phyloP scores from a whole-genome alignment of 2,329 filamentous ascomycete genomes.

The Neopestalotiopsis sp. region DNA sequence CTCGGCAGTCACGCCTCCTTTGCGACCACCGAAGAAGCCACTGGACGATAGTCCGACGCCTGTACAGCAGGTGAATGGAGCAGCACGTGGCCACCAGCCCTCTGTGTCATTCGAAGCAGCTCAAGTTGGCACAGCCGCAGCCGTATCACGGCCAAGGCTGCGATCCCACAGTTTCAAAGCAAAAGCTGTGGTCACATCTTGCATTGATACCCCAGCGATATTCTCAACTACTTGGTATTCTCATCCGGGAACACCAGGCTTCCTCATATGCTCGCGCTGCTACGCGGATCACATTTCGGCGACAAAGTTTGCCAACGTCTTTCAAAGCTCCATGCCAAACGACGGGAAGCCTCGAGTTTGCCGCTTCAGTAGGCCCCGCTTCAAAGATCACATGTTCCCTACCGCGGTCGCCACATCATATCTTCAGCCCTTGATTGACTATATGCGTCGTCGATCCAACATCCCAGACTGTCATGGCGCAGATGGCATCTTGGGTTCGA shows the following conservation, averaged over 20 bases:
- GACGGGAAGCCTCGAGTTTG: conserved; percentile 34
- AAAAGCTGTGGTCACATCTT: conserved; percentile 28
- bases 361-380: conserved; percentile 38
- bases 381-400: conserved; percentile 41
- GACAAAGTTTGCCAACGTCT: conserved; percentile 36
- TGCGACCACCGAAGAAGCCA: conserved; percentile 17
- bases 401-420: conserved; percentile 34
- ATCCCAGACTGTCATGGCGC: conserved; percentile 29
- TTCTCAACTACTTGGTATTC: conserved; percentile 44
- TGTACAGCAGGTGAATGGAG: neutral
- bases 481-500: conserved; percentile 24
- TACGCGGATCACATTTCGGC: conserved; percentile 42
- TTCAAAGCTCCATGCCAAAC: conserved; percentile 28
- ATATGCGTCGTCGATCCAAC: conserved; percentile 32
- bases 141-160: neutral
- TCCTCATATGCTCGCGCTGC: conserved; percentile 47
- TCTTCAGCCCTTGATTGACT: conserved; percentile 32
- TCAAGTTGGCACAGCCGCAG: neutral
- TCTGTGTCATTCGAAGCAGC: no score
- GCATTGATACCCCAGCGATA: conserved; percentile 33
- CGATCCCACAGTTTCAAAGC: neutral
- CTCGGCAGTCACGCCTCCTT: neutral
- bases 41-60: neutral
- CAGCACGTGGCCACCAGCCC: neutral
- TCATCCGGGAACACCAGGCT: conserved; percentile 39